Conservation (phyloP, 331 rosid genomes). For the Phaseolus coccineus region DNA sequence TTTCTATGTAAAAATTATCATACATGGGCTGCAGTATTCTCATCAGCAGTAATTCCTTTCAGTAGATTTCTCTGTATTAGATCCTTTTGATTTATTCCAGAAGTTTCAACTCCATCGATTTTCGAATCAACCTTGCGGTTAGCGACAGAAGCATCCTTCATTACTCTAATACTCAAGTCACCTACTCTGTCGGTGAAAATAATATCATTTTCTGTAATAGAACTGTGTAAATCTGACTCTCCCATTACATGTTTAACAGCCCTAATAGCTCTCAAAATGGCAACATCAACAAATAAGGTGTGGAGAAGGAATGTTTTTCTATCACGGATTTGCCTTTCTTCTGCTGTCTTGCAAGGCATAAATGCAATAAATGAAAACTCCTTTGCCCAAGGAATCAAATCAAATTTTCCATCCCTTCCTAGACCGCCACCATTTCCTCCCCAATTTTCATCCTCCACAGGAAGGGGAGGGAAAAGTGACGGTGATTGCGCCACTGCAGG, state of each 20-base stretch:
- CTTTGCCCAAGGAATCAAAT: constrained; percentile 77
- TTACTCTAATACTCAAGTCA: constrained; percentile 70
- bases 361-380: constrained; percentile 77
- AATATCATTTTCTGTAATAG: constrained; percentile 47
- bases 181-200: constrained; percentile 62
- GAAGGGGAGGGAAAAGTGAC: constrained; percentile 68
- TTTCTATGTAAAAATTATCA: neutral
- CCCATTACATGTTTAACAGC: constrained; percentile 64
- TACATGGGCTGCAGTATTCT: neutral
- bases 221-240: constrained; percentile 44
- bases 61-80: constrained; percentile 70
- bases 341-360: constrained; percentile 87
- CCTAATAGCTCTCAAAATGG: constrained; percentile 74
- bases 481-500: constrained; percentile 66
- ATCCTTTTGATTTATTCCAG: constrained; percentile 61
- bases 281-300: constrained; percentile 80
- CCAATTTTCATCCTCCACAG: constrained; percentile 81
- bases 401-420: constrained; percentile 74
- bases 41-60: constrained; percentile 56
- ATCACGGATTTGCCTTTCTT: constrained; percentile 89
- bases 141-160: constrained; percentile 73
- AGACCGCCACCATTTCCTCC: constrained; percentile 93
- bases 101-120: constrained; percentile 77
- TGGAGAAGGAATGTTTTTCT: constrained; percentile 86
- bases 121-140: constrained; percentile 72